A percentile compares a stretch with the other conserved stretches of the same genome.
phyloP scores from a whole-genome alignment of 2,329 filamentous ascomycete species.

The Cordyceps cateniannulata region DNA sequence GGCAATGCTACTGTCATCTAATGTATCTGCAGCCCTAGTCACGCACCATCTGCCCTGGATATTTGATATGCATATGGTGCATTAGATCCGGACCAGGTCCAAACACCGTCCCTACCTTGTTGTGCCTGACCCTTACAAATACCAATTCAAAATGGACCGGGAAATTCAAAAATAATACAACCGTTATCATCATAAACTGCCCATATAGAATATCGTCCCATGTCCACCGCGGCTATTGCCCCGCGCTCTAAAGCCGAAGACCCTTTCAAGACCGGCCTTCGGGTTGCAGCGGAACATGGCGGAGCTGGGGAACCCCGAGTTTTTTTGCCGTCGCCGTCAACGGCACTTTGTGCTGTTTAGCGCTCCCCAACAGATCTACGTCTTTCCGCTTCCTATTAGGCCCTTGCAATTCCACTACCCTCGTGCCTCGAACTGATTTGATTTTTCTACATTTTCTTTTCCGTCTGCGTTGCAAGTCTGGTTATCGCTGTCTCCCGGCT shows the following conservation, averaged over 20 bases:
- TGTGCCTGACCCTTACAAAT: no score
- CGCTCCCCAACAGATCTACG: conserved; percentile 6
- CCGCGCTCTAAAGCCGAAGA: conserved; percentile 3
- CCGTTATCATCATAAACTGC: background rate
- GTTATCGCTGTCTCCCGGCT: no score
- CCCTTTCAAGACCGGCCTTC: background rate
- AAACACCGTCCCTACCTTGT: no score
- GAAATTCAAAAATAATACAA: background rate
- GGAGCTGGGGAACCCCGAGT: conserved; percentile 1
- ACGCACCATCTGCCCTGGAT: no score
- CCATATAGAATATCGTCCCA: background rate
- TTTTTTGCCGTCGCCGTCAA: background rate
- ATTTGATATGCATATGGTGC: no score
- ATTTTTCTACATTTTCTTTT: no score
- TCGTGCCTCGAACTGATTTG: no score
- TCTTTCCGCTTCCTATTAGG: background rate
- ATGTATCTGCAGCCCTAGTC: no score
- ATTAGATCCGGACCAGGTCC: no score
- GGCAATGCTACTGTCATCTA: no score
- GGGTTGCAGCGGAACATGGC: conserved; percentile 9
- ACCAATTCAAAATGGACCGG: background rate
- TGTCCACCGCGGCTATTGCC: background rate
- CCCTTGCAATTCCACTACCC: background rate
- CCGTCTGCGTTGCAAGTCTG: no score
- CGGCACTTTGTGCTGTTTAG: background rate